Percentiles rank a stretch among this genome's conserved stretches.
Conservation (phyloP, 1,284 basidiomycete species). For the Mycena sp. region DNA sequence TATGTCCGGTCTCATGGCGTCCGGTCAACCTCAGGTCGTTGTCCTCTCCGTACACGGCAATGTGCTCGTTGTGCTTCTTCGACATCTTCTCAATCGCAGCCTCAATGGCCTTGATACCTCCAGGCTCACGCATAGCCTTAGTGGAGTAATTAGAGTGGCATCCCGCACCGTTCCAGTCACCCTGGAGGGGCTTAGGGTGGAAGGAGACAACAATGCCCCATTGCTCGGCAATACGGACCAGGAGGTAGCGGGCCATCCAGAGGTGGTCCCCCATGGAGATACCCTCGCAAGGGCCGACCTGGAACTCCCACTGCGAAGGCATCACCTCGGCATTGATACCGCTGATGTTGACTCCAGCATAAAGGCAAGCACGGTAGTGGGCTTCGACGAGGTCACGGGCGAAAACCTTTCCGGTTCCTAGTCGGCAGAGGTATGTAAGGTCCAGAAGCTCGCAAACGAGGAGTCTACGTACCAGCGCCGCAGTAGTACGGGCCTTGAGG, state of each 20-base stretch:
- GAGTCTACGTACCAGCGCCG: slow-evolving; percentile 85
- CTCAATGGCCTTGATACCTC: slow-evolving; percentile 95
- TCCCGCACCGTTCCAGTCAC: slow-evolving; percentile 99
- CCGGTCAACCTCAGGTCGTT: slow-evolving; percentile 95
- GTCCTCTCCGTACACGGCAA: slow-evolving; percentile 96
- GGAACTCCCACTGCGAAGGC: slow-evolving; percentile 99
- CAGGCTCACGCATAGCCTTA: slow-evolving; percentile 90
- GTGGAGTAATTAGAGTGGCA: slow-evolving; percentile 97
- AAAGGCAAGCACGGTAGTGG: slow-evolving; percentile 97
- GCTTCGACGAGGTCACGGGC: slow-evolving; percentile 99
- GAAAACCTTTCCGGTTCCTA: slow-evolving; percentile 96
- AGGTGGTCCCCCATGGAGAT: slow-evolving; percentile 99
- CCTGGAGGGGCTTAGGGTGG: slow-evolving; percentile 98
- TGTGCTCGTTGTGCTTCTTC: slow-evolving; percentile 89
- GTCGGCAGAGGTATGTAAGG: neutral
- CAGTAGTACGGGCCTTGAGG: slow-evolving; percentile 99
- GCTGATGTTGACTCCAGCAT: slow-evolving; percentile 97
- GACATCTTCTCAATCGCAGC: slow-evolving; percentile 92
- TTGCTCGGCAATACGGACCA: slow-evolving; percentile 95
- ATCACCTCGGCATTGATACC: slow-evolving; percentile 99
- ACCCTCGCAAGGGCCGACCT: slow-evolving; percentile 97
- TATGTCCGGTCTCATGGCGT: slow-evolving; percentile 97
- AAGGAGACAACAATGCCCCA: slow-evolving; percentile 98
- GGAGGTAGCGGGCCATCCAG: slow-evolving; percentile 96
- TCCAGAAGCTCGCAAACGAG: slow-evolving; percentile 19